Percentiles rank a stretch among this genome's conserved stretches.
phyloP scores from a whole-genome alignment of 2,329 filamentous ascomycete species.

The Epichloe bromicola region DNA sequence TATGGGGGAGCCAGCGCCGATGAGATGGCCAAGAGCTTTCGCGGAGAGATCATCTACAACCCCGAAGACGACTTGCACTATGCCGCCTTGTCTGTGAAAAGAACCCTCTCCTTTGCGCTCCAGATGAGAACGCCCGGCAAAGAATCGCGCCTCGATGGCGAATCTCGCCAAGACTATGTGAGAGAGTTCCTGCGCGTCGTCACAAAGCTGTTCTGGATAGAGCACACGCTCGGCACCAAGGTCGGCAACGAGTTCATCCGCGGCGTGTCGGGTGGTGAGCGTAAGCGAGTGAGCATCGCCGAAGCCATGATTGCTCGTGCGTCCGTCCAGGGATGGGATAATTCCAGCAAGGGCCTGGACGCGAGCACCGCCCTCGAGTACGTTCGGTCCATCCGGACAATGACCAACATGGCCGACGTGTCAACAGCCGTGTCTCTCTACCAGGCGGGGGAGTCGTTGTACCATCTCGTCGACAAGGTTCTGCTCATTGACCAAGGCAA shows the following conservation, averaged over 20 bases:
- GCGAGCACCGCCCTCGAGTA: constrained; percentile 64
- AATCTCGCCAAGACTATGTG: constrained; percentile 42
- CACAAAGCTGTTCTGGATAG: constrained; percentile 58
- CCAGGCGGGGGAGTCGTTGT: constrained; percentile 53
- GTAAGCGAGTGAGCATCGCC: constrained; percentile 64
- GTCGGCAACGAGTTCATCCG: constrained; percentile 59
- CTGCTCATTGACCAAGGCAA: constrained; percentile 60
- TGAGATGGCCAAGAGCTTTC: constrained; percentile 38
- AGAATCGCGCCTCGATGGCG: constrained; percentile 40
- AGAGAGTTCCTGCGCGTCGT: constrained; percentile 45
- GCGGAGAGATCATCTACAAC: constrained; percentile 52
- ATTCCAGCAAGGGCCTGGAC: constrained; percentile 59
- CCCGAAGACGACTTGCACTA: constrained; percentile 61
- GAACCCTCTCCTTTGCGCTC: constrained; percentile 55
- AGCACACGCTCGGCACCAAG: constrained; percentile 54
- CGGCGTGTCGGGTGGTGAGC: constrained; percentile 48
- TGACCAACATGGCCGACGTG: constrained; percentile 59
- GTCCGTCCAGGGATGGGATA: constrained; percentile 60
- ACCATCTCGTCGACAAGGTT: constrained; percentile 61
- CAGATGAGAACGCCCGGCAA: constrained; percentile 45
- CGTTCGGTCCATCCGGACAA: constrained; percentile 46
- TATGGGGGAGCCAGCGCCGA: constrained; percentile 40
- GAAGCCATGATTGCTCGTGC: constrained; percentile 49
- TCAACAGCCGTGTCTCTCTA: constrained; percentile 62
- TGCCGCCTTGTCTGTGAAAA: constrained; percentile 51